Percentiles rank a stretch among this genome's conserved stretches.
Evolutionary conservation across 1,139 yeast genomes (phyloP).

Genomic region (Nakaseomyces sp.): DNA sequence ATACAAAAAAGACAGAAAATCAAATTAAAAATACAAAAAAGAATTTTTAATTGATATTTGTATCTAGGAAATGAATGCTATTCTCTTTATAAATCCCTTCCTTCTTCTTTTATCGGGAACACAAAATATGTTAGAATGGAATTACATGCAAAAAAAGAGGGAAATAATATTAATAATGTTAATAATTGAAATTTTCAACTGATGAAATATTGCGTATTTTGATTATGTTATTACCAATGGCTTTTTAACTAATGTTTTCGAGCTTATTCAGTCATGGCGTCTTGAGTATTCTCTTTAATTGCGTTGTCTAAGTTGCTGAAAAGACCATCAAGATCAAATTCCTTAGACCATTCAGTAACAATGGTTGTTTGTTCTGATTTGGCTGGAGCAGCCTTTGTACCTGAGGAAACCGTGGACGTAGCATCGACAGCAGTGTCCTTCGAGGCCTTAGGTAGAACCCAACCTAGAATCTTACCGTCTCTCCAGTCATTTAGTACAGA

Average conservation of each 20-base stretch:
- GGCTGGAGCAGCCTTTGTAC: constrained; percentile 31
- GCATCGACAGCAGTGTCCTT: constrained; percentile 32
- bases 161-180: background rate
- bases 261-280: constrained; percentile 14
- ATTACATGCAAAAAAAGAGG: constrained; percentile 1
- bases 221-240: too few species aligned
- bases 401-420: constrained; percentile 27
- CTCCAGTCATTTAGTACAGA: constrained; percentile 91
- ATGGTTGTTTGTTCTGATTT: constrained; percentile 69
- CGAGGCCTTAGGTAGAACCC: constrained; percentile 76
- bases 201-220: too few species aligned
- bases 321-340: constrained; percentile 82
- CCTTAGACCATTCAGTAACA: constrained; percentile 88
- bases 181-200: too few species aligned
- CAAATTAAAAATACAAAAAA: background rate
- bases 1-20: constrained; percentile 3
- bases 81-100: background rate
- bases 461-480: constrained; percentile 87
- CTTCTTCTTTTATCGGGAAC: too few species aligned
- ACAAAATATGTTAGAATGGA: background rate
- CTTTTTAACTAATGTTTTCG: too few species aligned
- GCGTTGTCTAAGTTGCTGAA: constrained; percentile 37
- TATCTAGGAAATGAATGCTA: background rate
- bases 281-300: constrained; percentile 17
- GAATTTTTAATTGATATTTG: background rate